These are phyloP conservation scores for Populus hybrid DNA, from an alignment of 441 rosid species.

Conservation along the genomic window DNA sequence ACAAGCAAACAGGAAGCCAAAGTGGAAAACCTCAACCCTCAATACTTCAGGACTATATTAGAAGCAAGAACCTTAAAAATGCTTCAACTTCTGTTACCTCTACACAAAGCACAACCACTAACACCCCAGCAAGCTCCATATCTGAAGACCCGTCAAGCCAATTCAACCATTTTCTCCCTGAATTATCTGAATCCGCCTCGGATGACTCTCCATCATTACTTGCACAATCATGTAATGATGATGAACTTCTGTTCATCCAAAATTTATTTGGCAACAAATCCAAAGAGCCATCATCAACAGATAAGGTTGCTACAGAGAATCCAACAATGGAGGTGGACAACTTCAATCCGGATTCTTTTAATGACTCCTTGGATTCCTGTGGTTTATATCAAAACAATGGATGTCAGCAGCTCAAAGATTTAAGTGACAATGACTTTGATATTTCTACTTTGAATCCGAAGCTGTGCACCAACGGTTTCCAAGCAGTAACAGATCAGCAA, in stretches of 20 bases:
- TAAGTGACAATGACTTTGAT: constrained; percentile 10
- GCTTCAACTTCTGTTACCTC: constrained; percentile 6
- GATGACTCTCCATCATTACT: constrained; percentile 39
- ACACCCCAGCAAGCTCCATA: constrained; percentile 25
- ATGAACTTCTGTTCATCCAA: constrained; percentile 61
- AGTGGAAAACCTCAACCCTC: constrained; percentile 47
- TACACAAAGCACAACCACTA: constrained; percentile 13
- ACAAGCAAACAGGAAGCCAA: constrained; percentile 38
- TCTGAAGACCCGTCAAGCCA: constrained; percentile 31
- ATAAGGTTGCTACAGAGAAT: constrained; percentile 10
- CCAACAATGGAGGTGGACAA: not conserved
- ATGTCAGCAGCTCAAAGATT: constrained; percentile 15
- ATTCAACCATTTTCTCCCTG: constrained; percentile 25
- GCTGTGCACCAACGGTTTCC: constrained; percentile 7
- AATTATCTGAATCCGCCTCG: constrained; percentile 25
- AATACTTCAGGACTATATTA: constrained; percentile 76
- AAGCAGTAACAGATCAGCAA: constrained; percentile 13
- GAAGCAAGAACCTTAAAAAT: constrained; percentile 36
- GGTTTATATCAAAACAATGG: constrained; percentile 18
- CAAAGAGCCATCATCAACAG: constrained; percentile 19
- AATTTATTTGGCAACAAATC: constrained; percentile 38
- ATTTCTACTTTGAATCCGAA: constrained; percentile 8
- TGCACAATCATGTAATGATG: constrained; percentile 42
- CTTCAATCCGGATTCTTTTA: not conserved
- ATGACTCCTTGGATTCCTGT: constrained; percentile 12